Base-by-base conservation (phyloP, 2,329 filamentous ascomycete genomes). In the Chalara sp. region DNA sequence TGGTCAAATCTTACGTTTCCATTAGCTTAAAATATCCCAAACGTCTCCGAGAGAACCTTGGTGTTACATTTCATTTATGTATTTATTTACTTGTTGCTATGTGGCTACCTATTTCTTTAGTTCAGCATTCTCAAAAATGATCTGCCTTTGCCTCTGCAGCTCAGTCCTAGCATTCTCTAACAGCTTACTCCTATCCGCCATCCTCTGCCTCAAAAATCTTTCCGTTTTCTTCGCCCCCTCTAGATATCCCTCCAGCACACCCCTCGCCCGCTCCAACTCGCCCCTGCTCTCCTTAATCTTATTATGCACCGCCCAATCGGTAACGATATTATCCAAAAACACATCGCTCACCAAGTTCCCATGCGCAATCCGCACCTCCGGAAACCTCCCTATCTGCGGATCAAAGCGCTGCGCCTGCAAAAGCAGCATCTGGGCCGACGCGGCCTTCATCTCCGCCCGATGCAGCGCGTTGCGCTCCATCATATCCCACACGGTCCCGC, bases 291-390 rank as follows among this genome's bases (percentile, higher is more conserved):
- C 59, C 56, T 76, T 72, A 52, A 81, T 74, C 61, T 76, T 71
- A 6, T 76, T 67, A 53, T 76, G 75, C 62, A 79, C 77, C 2
- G 68, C 68, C 64, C 75, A 70, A 47, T 79, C 76, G 8, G 68
- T 70, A 56, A 76, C 75, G 50, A 76, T 70, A 46, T 77, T 79
- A 56, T 79, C 75, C 55, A 79, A 78, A 31, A 79, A 66, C 1
- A 79, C 67, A 53, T 80, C 76, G 12, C 67, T 66, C 60, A 78
- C 68, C 6, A 77, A 64, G 49, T 62, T 69, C 0, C 73, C 73
- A 33, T 71, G 66, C 1, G 71, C 70, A 46, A 79, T 73, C 21
- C 62, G 62, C 21, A 76, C 66, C 0, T 58, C 51, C 1, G 63
- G 61, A 46, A 79, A 61, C 3, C 61, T 56, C 3, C 61, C 59